Evolutionary conservation across 2,329 filamentous ascomycete genomes (phyloP), one percentile per base, ranked within the genome.

Genomic region (Botrytis deweyae): DNA sequence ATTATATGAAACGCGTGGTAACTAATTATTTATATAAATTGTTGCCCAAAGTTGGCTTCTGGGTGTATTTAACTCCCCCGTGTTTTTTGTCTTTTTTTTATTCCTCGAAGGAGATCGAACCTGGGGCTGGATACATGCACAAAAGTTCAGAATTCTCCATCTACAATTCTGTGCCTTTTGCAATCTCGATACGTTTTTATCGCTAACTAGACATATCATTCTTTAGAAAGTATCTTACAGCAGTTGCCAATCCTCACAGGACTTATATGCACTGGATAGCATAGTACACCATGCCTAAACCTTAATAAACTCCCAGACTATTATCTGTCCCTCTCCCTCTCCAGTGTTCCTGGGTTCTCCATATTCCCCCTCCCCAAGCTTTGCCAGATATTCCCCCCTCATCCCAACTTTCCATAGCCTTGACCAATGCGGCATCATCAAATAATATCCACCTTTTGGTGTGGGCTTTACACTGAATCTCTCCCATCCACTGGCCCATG

Each of bases 271-370:
- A 38, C 20, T 0, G 2, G 12, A 55, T 55, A 55, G 25, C 5
- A 55, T 16, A 55, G 52, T 58, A 29, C 14, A 33, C 52, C 1
- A n/a, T 18, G 14, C 22, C 36, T 72, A 66, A 65, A 40, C 18
- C 14, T 61, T 62, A 9, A n/a, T 22, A 68, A 72, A 72, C 6
- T 68, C 70, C 70, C 70, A 72, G 33, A 46, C 52, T 61, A 67
- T 9, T 4, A 72, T 25, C 20, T 59, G 22, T 1, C 40, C 20
- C 4, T 67, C 40, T 10, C 7, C 25, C 52, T 72, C 63, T 22
- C 29, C 49, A 72, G 0, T n/a, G 14, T 42, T 42, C 12, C 40
- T 40, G 40, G 40, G 40, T 14, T 40, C 40, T 40, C 12, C 40
- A 40, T 40, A 40, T 40, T 40, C 70, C 9, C 46, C 70, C 18